These are phyloP conservation scores for Cercospora nicotianae DNA, from an alignment of 2,329 filamentous ascomycete species.

Conservation along the genomic window DNA sequence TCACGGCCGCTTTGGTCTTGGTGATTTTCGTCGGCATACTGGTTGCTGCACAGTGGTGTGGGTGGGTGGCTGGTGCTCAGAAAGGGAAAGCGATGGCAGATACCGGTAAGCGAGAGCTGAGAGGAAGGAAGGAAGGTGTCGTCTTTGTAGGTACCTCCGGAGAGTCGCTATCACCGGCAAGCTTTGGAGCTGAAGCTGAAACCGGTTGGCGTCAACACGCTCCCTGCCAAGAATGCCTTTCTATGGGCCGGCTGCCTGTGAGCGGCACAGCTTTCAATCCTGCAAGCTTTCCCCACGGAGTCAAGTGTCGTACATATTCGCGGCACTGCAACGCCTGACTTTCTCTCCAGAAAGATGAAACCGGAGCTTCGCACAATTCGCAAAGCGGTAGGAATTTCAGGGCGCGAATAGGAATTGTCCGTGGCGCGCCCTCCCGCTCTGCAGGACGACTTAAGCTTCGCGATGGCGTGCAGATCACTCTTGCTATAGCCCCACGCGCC, in stretches of 20 bases:
- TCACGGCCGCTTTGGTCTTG: background rate
- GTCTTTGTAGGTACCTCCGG: background rate
- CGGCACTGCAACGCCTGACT: background rate
- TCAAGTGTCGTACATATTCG: background rate
- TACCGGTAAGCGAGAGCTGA: background rate
- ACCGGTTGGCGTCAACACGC: background rate
- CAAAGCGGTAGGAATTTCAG: background rate
- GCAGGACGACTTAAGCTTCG: background rate
- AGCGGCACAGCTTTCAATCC: background rate
- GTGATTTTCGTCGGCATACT: background rate
- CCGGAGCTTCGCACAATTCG: conserved; percentile 2
- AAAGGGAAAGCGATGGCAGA: background rate
- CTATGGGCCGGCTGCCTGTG: background rate
- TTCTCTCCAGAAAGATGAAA: background rate
- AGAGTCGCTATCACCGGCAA: background rate
- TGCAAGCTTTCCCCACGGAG: background rate
- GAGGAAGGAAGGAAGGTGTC: background rate
- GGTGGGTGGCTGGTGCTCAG: background rate
- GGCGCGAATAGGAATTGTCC: background rate
- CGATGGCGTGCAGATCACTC: conserved; percentile 3
- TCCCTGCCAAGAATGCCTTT: background rate
- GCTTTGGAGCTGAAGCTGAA: background rate
- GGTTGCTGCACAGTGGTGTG: background rate
- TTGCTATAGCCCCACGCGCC: background rate
- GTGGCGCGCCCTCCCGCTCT: background rate